Conservation (phyloP, 257 asterid genomes). For the Jacaranda mimosifolia region DNA sequence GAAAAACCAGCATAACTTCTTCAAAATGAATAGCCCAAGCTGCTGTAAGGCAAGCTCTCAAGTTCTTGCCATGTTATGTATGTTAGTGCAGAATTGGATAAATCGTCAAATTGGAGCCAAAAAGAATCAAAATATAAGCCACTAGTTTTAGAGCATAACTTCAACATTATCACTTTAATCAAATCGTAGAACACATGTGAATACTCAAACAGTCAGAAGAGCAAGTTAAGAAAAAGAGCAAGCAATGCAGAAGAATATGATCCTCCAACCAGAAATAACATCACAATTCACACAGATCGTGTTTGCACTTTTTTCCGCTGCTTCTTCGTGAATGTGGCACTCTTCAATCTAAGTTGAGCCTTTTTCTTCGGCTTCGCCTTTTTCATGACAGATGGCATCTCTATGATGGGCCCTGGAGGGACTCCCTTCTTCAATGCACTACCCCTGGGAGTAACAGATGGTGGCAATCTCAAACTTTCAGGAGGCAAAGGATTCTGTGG, state of each 20-base stretch:
- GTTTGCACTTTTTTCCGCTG: conserved; percentile 44
- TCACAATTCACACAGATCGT: conserved; percentile 34
- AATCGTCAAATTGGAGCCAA: conserved; percentile 20
- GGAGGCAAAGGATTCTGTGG: conserved; percentile 96
- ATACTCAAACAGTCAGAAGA: conserved; percentile 9
- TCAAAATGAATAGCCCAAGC: not conserved
- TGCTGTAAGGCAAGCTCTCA: conserved; percentile 12
- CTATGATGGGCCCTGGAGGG: conserved; percentile 87
- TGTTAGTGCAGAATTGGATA: conserved; percentile 27
- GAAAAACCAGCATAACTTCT: not conserved
- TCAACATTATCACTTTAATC: conserved; percentile 30
- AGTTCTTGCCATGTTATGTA: conserved; percentile 17
- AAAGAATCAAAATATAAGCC: not conserved
- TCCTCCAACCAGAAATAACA: conserved; percentile 42
- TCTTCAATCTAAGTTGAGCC: conserved; percentile 44
- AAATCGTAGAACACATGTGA: conserved; percentile 31
- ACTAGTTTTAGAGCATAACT: conserved; percentile 19
- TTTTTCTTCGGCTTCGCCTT: conserved; percentile 68
- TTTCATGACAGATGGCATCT: conserved; percentile 55
- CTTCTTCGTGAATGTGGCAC: conserved; percentile 44
- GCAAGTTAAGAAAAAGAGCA: conserved; percentile 20
- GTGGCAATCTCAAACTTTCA: conserved; percentile 86
- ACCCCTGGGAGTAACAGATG: conserved; percentile 91
- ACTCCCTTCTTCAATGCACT: conserved; percentile 98
- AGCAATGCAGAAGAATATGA: conserved; percentile 34